These are phyloP conservation scores for Globisporangium paddicum DNA, from an alignment of 352 stramenopile species.

Conservation along the genomic window DNA sequence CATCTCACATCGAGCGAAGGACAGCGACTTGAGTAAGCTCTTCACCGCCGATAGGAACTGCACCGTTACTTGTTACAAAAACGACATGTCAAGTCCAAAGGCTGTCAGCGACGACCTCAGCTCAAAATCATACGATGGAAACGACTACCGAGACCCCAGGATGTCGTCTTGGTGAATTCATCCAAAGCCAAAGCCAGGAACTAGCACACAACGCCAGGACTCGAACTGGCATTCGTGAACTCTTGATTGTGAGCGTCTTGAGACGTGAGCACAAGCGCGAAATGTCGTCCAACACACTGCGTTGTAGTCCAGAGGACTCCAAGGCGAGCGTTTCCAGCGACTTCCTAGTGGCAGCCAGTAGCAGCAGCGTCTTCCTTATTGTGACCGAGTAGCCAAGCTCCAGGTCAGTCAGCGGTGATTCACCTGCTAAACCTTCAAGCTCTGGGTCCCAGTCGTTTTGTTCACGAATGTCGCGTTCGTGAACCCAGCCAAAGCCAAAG, in stretches of 20 bases:
- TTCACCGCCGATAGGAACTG: background rate
- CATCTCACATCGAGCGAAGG: background rate
- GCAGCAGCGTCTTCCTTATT: background rate
- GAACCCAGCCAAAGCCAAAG: slow-evolving; percentile 7
- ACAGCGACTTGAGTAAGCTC: background rate
- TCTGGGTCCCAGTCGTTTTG: background rate
- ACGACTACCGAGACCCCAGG: background rate
- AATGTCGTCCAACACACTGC: background rate
- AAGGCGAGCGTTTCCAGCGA: slow-evolving; percentile 4
- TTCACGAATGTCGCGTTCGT: background rate
- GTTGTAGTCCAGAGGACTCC: background rate
- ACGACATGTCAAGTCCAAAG: background rate
- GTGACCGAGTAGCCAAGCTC: slow-evolving; percentile 5
- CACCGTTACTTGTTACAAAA: background rate
- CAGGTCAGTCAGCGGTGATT: background rate
- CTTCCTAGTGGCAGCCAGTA: background rate
- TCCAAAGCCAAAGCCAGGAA: background rate
- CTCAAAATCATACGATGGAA: background rate
- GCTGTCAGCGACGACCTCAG: background rate
- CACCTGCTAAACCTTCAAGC: background rate
- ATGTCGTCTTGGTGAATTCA: background rate
- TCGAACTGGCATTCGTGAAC: background rate
- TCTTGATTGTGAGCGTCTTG: slow-evolving; percentile 6
- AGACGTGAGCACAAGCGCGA: background rate
- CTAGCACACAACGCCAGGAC: background rate